Percentiles rank a stretch among this genome's conserved stretches.
Conservation (phyloP, 306 rosid species). For the Rubus idaeus region DNA sequence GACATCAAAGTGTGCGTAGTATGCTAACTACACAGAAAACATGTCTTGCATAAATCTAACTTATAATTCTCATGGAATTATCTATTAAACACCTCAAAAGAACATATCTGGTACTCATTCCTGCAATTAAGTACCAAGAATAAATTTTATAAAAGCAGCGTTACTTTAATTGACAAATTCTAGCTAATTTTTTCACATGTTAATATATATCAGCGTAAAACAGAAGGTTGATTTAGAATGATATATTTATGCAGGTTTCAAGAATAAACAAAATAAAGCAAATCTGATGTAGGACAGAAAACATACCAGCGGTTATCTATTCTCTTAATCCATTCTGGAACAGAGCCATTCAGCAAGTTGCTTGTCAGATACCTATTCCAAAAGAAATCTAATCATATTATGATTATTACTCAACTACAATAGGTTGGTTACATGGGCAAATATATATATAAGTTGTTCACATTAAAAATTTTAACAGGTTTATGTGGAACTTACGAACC, state of each 20-base stretch:
- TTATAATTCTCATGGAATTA: no score
- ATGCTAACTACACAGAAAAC: no score
- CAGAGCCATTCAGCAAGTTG: slow-evolving; percentile 15
- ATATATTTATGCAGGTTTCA: not conserved
- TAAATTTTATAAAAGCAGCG: no score
- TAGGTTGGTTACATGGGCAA: not conserved
- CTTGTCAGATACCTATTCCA: slow-evolving; percentile 16
- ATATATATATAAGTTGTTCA: no score
- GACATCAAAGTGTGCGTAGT: no score
- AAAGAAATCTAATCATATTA: not conserved
- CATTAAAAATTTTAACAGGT: slow-evolving; percentile 20
- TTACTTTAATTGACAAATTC: no score
- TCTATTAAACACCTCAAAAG: no score
- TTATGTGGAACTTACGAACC: slow-evolving; percentile 20
- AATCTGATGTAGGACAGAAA: not conserved
- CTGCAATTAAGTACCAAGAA: no score
- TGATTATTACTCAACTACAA: not conserved
- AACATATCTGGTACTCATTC: no score
- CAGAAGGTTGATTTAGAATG: not conserved
- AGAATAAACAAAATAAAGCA: not conserved
- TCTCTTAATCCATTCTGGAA: not conserved
- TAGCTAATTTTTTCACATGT: no score
- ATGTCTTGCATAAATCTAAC: no score
- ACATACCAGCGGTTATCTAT: not conserved
- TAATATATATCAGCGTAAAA: not conserved